Conservation (phyloP, 129 eudicot species). For the Helianthus tuberosus region DNA sequence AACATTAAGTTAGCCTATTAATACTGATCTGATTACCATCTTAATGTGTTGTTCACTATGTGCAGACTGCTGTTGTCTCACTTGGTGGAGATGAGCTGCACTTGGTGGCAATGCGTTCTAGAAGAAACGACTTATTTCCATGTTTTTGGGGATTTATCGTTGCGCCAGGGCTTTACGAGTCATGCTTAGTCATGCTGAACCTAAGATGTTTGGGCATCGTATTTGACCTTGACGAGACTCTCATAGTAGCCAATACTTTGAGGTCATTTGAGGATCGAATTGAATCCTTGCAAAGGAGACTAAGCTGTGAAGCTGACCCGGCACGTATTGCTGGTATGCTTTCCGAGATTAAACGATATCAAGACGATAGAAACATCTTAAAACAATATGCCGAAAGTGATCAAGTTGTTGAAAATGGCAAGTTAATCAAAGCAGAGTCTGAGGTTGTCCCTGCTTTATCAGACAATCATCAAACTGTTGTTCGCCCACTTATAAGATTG, state of each 20-base stretch:
- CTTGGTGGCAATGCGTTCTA: slow-evolving; percentile 90
- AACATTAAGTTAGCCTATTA: neutral
- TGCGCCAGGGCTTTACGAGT: slow-evolving; percentile 67
- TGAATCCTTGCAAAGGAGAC: slow-evolving; percentile 76
- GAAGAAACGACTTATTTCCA: slow-evolving; percentile 54
- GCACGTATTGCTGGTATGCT: slow-evolving; percentile 81
- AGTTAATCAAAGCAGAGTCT: slow-evolving; percentile 68
- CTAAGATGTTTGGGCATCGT: slow-evolving; percentile 95
- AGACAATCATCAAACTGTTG: slow-evolving; percentile 71
- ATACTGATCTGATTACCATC: neutral
- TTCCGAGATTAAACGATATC: slow-evolving; percentile 84
- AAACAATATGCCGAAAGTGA: slow-evolving; percentile 96
- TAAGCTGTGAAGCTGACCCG: slow-evolving; percentile 71
- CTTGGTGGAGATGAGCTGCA: slow-evolving; percentile 78
- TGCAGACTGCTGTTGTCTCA: slow-evolving; percentile 84
- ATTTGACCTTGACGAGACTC: slow-evolving; percentile 98
- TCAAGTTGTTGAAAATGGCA: slow-evolving; percentile 85
- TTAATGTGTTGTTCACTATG: slow-evolving; percentile 19
- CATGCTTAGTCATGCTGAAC: slow-evolving; percentile 87
- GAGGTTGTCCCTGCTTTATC: slow-evolving; percentile 82
- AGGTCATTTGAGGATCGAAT: slow-evolving; percentile 94
- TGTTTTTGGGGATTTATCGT: slow-evolving; percentile 92
- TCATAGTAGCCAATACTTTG: slow-evolving; percentile 93
- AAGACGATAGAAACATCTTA: slow-evolving; percentile 75
- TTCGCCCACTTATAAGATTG: slow-evolving; percentile 83